These are phyloP conservation scores for Hevea brasiliensis DNA, from an alignment of 345 rosid genomes.

Conservation along the genomic window DNA sequence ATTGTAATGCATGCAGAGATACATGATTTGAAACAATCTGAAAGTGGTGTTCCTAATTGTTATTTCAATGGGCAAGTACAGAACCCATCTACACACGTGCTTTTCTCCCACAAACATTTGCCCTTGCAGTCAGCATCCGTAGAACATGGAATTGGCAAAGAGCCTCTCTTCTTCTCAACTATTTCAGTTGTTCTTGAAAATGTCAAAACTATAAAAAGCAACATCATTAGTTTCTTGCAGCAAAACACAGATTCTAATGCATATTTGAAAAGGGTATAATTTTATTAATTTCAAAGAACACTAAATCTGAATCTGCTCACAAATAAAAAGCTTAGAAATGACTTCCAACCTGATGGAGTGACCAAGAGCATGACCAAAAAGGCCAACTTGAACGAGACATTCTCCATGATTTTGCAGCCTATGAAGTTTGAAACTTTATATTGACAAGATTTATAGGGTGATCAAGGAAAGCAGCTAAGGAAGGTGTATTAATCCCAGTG, in stretches of 20 bases:
- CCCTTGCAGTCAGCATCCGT: not conserved
- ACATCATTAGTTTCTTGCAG: not conserved
- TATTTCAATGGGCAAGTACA: not conserved
- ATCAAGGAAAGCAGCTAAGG: no score
- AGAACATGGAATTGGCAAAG: not conserved
- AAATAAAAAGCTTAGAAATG: no score
- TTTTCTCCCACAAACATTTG: not conserved
- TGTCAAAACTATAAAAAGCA: not conserved
- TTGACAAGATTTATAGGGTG: no score
- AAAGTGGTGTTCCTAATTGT: not conserved
- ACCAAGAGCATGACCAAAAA: not conserved
- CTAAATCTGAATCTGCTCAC: no score
- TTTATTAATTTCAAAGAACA: no score
- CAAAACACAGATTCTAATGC: not conserved
- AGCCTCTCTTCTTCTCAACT: not conserved
- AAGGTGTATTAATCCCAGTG: no score
- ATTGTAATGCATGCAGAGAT: not conserved
- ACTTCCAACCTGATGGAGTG: conserved; percentile 4
- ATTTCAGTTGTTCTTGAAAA: not conserved
- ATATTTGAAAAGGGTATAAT: no score
- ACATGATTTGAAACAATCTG: not conserved
- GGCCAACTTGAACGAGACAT: not conserved
- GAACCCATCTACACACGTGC: not conserved
- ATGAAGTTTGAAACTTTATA: no score
- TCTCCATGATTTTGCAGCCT: no score